A percentile compares a stretch with the other conserved stretches of the same genome.
phyloP scores from a whole-genome alignment of 495 filamentous ascomycete species.

The Penicillium odoratum region DNA sequence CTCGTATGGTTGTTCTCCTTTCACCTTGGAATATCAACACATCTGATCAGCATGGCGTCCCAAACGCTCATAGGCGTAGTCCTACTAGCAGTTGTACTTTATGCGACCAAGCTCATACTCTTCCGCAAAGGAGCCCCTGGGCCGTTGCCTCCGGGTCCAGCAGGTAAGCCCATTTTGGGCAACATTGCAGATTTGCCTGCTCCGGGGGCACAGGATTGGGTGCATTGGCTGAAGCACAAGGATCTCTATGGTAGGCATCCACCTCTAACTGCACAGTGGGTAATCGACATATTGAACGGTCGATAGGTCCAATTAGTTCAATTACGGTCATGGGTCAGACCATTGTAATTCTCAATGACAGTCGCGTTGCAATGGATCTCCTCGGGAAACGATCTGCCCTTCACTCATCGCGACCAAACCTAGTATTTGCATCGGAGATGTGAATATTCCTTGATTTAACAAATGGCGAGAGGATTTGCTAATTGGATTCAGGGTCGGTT shows the following conservation, averaged over 20 bases:
- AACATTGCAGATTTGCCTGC: slow-evolving; percentile 18
- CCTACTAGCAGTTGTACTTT: slow-evolving; percentile 1
- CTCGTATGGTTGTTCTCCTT: background rate
- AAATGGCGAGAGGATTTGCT: background rate
- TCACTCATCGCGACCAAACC: slow-evolving; percentile 41
- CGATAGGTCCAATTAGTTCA: slow-evolving; percentile 46
- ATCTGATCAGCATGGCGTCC: background rate
- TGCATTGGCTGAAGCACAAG: slow-evolving; percentile 22
- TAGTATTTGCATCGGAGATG: slow-evolving; percentile 42
- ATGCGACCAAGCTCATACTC: slow-evolving; percentile 1
- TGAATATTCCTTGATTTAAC: slow-evolving; percentile 5
- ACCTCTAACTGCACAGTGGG: too few species aligned
- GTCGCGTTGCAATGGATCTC: slow-evolving; percentile 38
- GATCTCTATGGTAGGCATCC: slow-evolving; percentile 12
- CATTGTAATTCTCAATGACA: slow-evolving; percentile 48
- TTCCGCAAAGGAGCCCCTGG: background rate
- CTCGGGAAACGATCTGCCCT: slow-evolving; percentile 42
- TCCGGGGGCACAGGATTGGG: slow-evolving; percentile 14
- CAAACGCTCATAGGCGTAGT: background rate
- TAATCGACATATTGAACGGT: background rate
- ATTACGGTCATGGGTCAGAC: slow-evolving; percentile 48
- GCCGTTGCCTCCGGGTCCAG: slow-evolving; percentile 17
- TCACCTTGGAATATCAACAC: background rate
- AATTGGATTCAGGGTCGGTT: slow-evolving; percentile 29
- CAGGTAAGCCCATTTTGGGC: slow-evolving; percentile 12